Evolutionary conservation across 139 green algal species (phyloP).

Genomic region (Dunaliella primolecta): DNA sequence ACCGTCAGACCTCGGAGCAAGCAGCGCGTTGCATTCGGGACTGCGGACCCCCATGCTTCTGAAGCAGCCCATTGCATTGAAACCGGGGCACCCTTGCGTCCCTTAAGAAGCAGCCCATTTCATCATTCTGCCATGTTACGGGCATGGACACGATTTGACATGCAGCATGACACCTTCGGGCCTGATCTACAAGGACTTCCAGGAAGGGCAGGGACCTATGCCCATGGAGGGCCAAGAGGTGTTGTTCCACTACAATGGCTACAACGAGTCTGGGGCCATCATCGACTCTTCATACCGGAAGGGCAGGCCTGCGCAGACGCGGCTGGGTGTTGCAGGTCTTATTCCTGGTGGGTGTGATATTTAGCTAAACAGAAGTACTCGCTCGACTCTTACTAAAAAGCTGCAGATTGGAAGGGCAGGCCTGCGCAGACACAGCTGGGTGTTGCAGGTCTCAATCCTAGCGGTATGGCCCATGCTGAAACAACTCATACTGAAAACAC

Average conservation of each 20-base stretch:
- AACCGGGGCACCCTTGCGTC: no score
- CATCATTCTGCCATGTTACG: no score
- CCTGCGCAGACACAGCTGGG: conserved; percentile 83
- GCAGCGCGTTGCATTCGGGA: no score
- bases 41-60: no score
- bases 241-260: conserved; percentile 88
- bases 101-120: no score
- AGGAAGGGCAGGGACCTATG: conserved; percentile 47
- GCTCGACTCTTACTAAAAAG: conserved; percentile 53
- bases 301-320: conserved; percentile 70
- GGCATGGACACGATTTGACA: no score
- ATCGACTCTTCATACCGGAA: conserved; percentile 92
- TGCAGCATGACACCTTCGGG: neutral
- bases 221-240: conserved; percentile 87
- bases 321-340: conserved; percentile 87
- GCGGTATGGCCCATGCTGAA: no score
- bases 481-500: no score
- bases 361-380: neutral
- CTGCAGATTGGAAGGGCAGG: conserved; percentile 75
- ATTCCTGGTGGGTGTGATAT: conserved; percentile 80
- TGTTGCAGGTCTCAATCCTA: conserved; percentile 91
- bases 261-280: conserved; percentile 87
- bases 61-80: no score
- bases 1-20: no score
- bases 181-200: conserved; percentile 78